phyloP scores from a whole-genome alignment of 2,329 filamentous ascomycete genomes.

The Penicillium aurantiogriseum region DNA sequence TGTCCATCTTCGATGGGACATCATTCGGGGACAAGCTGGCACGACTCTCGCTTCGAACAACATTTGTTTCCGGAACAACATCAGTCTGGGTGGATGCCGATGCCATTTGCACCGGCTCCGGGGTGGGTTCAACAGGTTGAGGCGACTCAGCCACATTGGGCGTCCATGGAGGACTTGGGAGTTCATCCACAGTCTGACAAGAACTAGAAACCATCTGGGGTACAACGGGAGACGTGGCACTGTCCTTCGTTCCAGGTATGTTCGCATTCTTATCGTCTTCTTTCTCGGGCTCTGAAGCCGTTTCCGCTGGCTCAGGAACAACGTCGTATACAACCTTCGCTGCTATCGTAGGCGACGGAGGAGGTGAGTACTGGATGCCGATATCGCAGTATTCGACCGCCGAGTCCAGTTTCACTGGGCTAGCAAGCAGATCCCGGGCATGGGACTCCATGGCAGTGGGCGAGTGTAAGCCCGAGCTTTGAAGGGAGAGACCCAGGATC shows the following conservation, averaged over 20 bases:
- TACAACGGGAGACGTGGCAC: conserved; percentile 31
- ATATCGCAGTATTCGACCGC: conserved; percentile 65
- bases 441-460: conserved; percentile 30
- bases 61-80: conserved; percentile 12
- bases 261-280: background rate
- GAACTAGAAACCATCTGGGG: conserved; percentile 43
- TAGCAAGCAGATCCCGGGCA: conserved; percentile 32
- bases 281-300: background rate
- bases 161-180: conserved; percentile 38
- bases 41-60: conserved; percentile 14
- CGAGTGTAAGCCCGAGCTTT: conserved; percentile 25
- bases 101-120: conserved; percentile 23
- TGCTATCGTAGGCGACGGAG: conserved; percentile 61
- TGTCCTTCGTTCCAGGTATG: conserved; percentile 24
- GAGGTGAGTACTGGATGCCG: conserved; percentile 81
- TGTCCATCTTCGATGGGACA: conserved; percentile 43
- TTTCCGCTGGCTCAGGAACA: conserved; percentile 26
- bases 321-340: conserved; percentile 13
- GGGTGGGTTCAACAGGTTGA: conserved; percentile 5
- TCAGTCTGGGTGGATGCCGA: conserved; percentile 39
- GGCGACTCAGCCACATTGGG: conserved; percentile 30
- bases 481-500: conserved; percentile 46
- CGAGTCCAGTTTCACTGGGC: conserved; percentile 49
- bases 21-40: conserved; percentile 13
- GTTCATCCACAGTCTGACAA: conserved; percentile 44